These are phyloP conservation scores for Kuraishia molischiana DNA, from an alignment of 805 yeast genomes.

Conservation along the genomic window DNA sequence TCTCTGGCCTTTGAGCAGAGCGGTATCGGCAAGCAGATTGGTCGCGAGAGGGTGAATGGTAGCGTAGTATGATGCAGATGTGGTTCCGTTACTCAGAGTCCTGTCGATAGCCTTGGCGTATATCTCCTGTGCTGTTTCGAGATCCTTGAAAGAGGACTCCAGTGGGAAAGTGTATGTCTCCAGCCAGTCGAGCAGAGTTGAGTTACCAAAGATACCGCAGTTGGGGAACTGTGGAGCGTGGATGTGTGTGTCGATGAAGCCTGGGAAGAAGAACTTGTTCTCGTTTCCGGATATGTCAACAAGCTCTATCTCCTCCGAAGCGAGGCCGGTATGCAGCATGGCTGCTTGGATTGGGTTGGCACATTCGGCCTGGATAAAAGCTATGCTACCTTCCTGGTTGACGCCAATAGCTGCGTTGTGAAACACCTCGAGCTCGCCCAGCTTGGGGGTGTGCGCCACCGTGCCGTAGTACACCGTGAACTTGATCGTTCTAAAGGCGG, in stretches of 20 bases:
- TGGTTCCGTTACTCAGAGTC: slow-evolving; percentile 76
- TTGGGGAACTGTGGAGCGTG: slow-evolving; percentile 85
- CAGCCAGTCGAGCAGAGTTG: slow-evolving; percentile 86
- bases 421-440: slow-evolving; percentile 48
- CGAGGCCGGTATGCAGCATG: slow-evolving; percentile 6
- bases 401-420: slow-evolving; percentile 57
- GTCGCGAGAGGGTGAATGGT: slow-evolving; percentile 77
- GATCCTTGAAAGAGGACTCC: slow-evolving; percentile 57
- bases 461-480: slow-evolving; percentile 55
- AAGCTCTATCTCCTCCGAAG: slow-evolving; percentile 16
- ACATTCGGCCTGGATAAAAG: slow-evolving; percentile 17
- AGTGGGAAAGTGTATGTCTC: slow-evolving; percentile 81
- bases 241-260: slow-evolving; percentile 74
- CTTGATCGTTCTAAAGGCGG: slow-evolving; percentile 8
- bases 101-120: slow-evolving; percentile 60
- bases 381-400: slow-evolving; percentile 44
- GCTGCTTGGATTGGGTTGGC: slow-evolving; percentile 19
- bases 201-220: slow-evolving; percentile 72
- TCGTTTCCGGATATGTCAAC: slow-evolving; percentile 26
- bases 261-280: slow-evolving; percentile 64
- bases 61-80: slow-evolving; percentile 87
- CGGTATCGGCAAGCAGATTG: slow-evolving; percentile 63
- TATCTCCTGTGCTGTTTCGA: slow-evolving; percentile 44
- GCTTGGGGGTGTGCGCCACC: slow-evolving; percentile 58
- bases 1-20: slow-evolving; percentile 64